Evolutionary conservation across 495 filamentous ascomycete species (phyloP).

Genomic region (Oidiodendron maius): DNA sequence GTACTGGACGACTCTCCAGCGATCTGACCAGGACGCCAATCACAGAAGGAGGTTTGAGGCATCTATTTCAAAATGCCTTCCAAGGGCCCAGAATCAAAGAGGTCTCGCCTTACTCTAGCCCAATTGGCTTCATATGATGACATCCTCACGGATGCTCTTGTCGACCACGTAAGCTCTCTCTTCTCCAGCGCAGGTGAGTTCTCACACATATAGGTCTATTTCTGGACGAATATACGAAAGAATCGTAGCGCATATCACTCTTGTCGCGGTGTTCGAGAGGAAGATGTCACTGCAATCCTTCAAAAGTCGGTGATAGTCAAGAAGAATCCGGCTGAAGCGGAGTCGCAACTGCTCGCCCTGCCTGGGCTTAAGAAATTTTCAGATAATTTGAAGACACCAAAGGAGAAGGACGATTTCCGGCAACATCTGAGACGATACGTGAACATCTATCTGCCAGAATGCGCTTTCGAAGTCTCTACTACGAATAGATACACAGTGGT

Average conservation of each 20-base stretch:
- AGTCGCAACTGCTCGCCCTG: slow-evolving; percentile 64
- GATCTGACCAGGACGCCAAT: too few relatives aligned
- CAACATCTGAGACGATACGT: slow-evolving; percentile 87
- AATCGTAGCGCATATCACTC: slow-evolving; percentile 83
- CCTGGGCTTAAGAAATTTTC: slow-evolving; percentile 67
- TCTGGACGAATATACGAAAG: slow-evolving; percentile 94
- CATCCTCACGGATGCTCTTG: slow-evolving; percentile 88
- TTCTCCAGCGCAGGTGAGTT: background rate
- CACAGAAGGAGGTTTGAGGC: too few relatives aligned
- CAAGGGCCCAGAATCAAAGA: slow-evolving; percentile 12
- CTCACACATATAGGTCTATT: slow-evolving; percentile 62
- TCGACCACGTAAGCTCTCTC: slow-evolving; percentile 74
- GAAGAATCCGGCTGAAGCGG: slow-evolving; percentile 63
- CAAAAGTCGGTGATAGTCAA: slow-evolving; percentile 68
- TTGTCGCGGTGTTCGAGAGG: slow-evolving; percentile 73
- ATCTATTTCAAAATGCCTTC: slow-evolving; percentile 20
- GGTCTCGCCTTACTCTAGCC: slow-evolving; percentile 57
- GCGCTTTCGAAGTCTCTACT: slow-evolving; percentile 86
- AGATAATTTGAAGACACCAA: slow-evolving; percentile 57
- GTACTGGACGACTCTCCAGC: too few relatives aligned
- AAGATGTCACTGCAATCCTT: slow-evolving; percentile 73
- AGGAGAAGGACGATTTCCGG: slow-evolving; percentile 83
- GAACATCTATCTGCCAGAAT: slow-evolving; percentile 86
- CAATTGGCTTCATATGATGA: slow-evolving; percentile 94
- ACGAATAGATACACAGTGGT: slow-evolving; percentile 95